These are phyloP conservation scores for Metschnikowia hibisci DNA, from an alignment of 805 yeast genomes.

Conservation along the genomic window DNA sequence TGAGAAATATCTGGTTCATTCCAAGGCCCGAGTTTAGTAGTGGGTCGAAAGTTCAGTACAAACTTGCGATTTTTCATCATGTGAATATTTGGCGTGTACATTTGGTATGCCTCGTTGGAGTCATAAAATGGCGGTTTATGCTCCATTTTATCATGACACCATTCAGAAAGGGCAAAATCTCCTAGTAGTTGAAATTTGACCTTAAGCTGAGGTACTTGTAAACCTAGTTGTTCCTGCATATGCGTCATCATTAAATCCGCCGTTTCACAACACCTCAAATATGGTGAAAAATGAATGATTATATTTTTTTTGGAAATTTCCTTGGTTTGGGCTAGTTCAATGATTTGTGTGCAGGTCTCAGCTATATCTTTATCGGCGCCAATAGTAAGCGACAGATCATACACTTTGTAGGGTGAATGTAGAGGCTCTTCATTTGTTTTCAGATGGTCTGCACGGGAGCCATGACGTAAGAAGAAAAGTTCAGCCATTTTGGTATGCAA, in stretches of 20 bases:
- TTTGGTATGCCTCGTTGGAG: conserved; percentile 42
- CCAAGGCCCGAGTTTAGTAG: conserved; percentile 39
- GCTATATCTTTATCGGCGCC: conserved; percentile 28
- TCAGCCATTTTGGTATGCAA: conserved; percentile 30
- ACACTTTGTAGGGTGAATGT: conserved; percentile 24
- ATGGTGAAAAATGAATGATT: conserved; percentile 41
- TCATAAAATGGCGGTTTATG: conserved; percentile 41
- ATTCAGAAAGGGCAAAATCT: conserved; percentile 43
- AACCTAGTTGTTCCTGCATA: conserved; percentile 22
- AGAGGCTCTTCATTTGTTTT: conserved; percentile 26
- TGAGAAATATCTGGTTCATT: conserved; percentile 40
- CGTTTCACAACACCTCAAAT: conserved; percentile 41
- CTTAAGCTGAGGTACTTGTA: conserved; percentile 27
- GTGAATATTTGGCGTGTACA: conserved; percentile 43
- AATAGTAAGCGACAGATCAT: conserved; percentile 37
- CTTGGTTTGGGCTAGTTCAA: conserved; percentile 19
- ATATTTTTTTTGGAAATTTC: conserved; percentile 16
- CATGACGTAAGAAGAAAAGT: conserved; percentile 43
- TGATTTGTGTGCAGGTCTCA: conserved; percentile 21
- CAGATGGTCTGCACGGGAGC: conserved; percentile 39
- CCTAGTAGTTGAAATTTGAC: conserved; percentile 37
- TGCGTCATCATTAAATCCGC: conserved; percentile 37
- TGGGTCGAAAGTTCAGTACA: conserved; percentile 41
- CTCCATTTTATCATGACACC: conserved; percentile 44
- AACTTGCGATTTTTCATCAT: conserved; percentile 28